Evolutionary conservation across 2,329 filamentous ascomycete species (phyloP), one percentile per base, ranked within the genome.

Genomic region (Talaromyces rugulosus): DNA sequence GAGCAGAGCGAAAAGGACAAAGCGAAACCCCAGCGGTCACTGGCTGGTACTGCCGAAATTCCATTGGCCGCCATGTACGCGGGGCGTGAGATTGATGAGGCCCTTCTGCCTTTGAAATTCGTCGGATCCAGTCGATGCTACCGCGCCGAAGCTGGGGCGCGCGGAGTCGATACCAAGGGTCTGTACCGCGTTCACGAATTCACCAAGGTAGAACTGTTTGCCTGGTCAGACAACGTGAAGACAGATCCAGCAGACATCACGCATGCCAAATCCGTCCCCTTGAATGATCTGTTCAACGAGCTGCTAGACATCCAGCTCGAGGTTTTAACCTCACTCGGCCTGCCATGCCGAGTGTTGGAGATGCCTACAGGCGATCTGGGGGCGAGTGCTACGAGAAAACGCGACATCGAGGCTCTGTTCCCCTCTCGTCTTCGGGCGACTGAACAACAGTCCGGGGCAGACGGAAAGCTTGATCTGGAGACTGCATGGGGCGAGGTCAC

Each of bases 171-270:
- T 68, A 96, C 93, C 1, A 97, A 96, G 78, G 95, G 95, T 5
- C 80, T 99, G 1, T 99, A 98, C 78, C 89, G 95, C 31, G 95
- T 99, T 3, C 95, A 99, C 77, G 95, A 99, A 77, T 99, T 99
- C 77, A 96, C 92, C 31, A 99, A 99, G 75, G 94, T 99, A 0
- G 95, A 99, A 77, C 88, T 99, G 82, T 98, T 99, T 73, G 92
- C 90, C 0, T 99, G 95, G 95, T 89, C 91, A 4, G 69, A 83
- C 33, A 73, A 69, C 40, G 86, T 90, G 59, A 62, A 69, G 2
- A 72, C 64, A 16, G 62, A 68, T 30, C 54, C 56, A 42, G 61
- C 60, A 18, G 61, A 62, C 66, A 69, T 9, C n/a, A 44, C 59
- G 11, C 52, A 44, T 42, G 58, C 50, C 9, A 60, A 36, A 6